Evolutionary conservation across 495 filamentous ascomycete genomes (phyloP).

Genomic region (Penicillium malachiteum): DNA sequence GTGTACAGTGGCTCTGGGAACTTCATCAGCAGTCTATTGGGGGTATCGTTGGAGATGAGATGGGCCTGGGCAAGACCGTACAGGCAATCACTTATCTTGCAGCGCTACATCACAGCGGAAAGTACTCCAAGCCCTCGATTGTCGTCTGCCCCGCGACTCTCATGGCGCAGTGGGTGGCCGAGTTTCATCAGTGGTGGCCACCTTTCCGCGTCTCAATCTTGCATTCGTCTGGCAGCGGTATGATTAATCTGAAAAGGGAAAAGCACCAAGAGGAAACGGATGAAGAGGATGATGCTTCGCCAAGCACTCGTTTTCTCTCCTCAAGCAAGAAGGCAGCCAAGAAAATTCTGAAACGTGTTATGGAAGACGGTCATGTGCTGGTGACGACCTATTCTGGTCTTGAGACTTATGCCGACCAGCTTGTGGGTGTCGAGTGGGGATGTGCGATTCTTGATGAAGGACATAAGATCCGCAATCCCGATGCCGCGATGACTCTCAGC

Average conservation of each 20-base stretch:
- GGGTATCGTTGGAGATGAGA: slow-evolving; percentile 95
- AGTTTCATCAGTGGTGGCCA: slow-evolving; percentile 98
- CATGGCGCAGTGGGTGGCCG: slow-evolving; percentile 95
- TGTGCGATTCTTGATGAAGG: slow-evolving; percentile 96
- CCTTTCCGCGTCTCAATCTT: slow-evolving; percentile 90
- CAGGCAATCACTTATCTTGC: slow-evolving; percentile 91
- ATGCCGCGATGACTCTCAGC: slow-evolving; percentile 85
- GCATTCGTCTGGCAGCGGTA: slow-evolving; percentile 92
- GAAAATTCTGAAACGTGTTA: slow-evolving; percentile 77
- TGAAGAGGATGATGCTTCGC: too few species aligned
- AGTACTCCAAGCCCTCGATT: slow-evolving; percentile 77
- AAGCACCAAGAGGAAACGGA: slow-evolving; percentile 65
- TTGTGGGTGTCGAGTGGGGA: slow-evolving; percentile 82
- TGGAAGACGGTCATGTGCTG: slow-evolving; percentile 85
- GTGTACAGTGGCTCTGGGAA: slow-evolving; percentile 96
- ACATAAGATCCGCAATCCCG: slow-evolving; percentile 95
- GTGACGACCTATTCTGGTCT: slow-evolving; percentile 94
- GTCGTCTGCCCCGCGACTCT: slow-evolving; percentile 92
- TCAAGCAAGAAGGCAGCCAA: slow-evolving; percentile 62
- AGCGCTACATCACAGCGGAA: slow-evolving; percentile 84
- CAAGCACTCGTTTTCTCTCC: slow-evolving; percentile 34
- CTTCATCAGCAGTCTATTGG: slow-evolving; percentile 84
- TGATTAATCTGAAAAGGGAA: slow-evolving; percentile 78
- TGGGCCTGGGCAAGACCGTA: slow-evolving; percentile 96
- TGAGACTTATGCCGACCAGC: slow-evolving; percentile 75